Evolutionary conservation across 495 filamentous ascomycete genomes (phyloP), one percentile per base, ranked within the genome.

Genomic region (Viridothelium virens): DNA sequence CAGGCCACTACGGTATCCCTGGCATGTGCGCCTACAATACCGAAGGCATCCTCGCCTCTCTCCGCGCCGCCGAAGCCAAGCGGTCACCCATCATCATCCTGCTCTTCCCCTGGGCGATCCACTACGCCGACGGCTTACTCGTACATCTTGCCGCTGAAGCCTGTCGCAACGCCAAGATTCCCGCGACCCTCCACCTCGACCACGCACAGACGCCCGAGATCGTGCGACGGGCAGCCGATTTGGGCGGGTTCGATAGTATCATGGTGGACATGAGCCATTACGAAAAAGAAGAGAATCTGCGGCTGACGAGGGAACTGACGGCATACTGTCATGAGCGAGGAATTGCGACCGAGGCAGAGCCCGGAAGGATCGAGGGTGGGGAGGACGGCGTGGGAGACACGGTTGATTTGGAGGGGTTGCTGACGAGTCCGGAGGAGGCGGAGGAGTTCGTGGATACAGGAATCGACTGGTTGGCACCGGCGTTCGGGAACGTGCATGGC

Each of bases 1-100:
- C 79, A 16, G 82, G 84, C 71, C 80, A 86, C 34, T 91, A 91
- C 77, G 89, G 82, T 70, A 81, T 92, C 25, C 84, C 88, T 1
- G 88, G 84, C 67, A 89, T 91, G 84, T 91, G 87, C 79, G 88
- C 85, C 81, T 95, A 95, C 84, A 92, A 92, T 80, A 82, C 91
- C 72, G 89, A 92, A 79, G 86, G 86, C 70, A 89, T 92, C 75
- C 83, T 92, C 61, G 91, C 89, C 34, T 86, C 86, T 1, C 86
- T 95, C 65, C 85, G 83, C 70, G 91, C 90, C 3, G 91, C 90
- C 65, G 88, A 91, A 77, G 80, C 83, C 38, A 88, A 89, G 62
- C 77, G 79, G 64, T 90, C 89, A 0, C 88, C 91, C 0, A 85
- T 88, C 66, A 90, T 91, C 84, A 84, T 95, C 71, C 86, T 90